Percentiles rank a stretch among this genome's conserved stretches.
phyloP scores from a whole-genome alignment of 257 asterid genomes.

The Solanum etuberosum region DNA sequence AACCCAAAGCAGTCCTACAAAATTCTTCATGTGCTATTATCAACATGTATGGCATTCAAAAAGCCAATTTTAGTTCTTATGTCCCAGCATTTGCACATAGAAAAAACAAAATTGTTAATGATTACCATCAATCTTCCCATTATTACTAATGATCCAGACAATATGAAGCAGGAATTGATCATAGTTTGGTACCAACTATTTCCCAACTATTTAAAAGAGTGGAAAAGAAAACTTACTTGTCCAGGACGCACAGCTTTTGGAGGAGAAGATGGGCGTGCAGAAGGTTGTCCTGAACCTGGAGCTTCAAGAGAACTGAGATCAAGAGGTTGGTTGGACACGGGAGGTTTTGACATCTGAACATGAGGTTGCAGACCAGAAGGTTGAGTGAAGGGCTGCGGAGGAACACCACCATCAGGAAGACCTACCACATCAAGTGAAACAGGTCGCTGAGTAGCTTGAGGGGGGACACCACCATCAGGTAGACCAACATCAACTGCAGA shows the following conservation, averaged over 20 bases:
- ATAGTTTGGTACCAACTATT: background rate
- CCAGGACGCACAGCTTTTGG: slow-evolving; percentile 98
- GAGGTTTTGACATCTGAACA: slow-evolving; percentile 28
- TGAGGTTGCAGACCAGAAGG: slow-evolving; percentile 34
- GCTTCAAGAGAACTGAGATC: slow-evolving; percentile 96
- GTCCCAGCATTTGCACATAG: background rate
- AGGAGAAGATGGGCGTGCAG: slow-evolving; percentile 64
- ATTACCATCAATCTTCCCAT: background rate
- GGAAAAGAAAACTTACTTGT: slow-evolving; percentile 41
- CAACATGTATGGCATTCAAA: background rate
- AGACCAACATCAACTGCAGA: slow-evolving; percentile 40
- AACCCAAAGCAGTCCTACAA: background rate
- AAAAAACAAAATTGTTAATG: background rate
- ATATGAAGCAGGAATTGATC: background rate
- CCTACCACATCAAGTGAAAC: slow-evolving; percentile 45
- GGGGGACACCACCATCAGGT: slow-evolving; percentile 69
- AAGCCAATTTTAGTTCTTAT: background rate
- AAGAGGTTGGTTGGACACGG: slow-evolving; percentile 62
- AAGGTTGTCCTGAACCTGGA: slow-evolving; percentile 57
- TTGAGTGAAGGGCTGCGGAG: slow-evolving; percentile 53
- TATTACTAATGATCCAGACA: background rate
- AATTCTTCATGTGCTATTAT: background rate
- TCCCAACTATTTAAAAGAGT: background rate
- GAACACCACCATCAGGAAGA: slow-evolving; percentile 83
- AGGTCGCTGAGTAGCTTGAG: slow-evolving; percentile 65